Percentiles rank a stretch among this genome's conserved stretches.
These are phyloP conservation scores for Pseudotulostoma volvatum DNA, from an alignment of 495 filamentous ascomycete species.

Conservation along the genomic window DNA sequence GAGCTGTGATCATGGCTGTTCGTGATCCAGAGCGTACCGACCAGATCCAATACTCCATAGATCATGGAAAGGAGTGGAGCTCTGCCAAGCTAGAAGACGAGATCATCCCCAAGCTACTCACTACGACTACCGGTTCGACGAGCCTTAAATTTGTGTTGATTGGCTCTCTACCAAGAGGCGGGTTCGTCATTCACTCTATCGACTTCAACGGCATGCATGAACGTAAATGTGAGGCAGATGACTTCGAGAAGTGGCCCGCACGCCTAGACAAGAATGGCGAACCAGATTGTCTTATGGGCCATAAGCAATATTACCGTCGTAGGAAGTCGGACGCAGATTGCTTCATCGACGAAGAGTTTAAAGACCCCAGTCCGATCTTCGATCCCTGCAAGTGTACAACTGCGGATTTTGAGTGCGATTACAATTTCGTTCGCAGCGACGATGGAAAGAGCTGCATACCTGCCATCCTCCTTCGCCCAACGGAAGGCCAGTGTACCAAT, in stretches of 20 bases:
- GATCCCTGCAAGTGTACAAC: conserved; percentile 64
- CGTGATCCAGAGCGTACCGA: conserved; percentile 46
- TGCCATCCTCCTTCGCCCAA: conserved; percentile 30
- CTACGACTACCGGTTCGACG: conserved; percentile 77
- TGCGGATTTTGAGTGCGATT: conserved; percentile 87
- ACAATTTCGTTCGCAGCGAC: conserved; percentile 57
- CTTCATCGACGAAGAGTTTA: conserved; percentile 73
- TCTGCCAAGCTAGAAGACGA: conserved; percentile 42
- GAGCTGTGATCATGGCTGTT: conserved; percentile 71
- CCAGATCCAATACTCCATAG: conserved; percentile 60
- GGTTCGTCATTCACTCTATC: conserved; percentile 48
- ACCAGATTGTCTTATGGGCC: conserved; percentile 85
- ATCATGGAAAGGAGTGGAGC: conserved; percentile 75
- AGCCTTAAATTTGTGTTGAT: conserved; percentile 76
- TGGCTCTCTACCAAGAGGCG: conserved; percentile 27
- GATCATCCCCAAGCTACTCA: conserved; percentile 50
- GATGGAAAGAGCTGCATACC: conserved; percentile 49
- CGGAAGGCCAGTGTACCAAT: conserved; percentile 49
- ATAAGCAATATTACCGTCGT: conserved; percentile 65
- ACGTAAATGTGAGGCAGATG: conserved; percentile 56
- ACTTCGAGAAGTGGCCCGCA: conserved; percentile 80
- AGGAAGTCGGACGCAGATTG: conserved; percentile 76
- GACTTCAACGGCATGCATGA: conserved; percentile 76
- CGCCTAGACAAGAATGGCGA: conserved; percentile 63
- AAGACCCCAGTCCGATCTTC: conserved; percentile 46